Evolutionary conservation across 192 early-diverging fungal genomes (phyloP), one percentile per base, ranked within the genome.

Genomic region (Geranomyces variabilis): DNA sequence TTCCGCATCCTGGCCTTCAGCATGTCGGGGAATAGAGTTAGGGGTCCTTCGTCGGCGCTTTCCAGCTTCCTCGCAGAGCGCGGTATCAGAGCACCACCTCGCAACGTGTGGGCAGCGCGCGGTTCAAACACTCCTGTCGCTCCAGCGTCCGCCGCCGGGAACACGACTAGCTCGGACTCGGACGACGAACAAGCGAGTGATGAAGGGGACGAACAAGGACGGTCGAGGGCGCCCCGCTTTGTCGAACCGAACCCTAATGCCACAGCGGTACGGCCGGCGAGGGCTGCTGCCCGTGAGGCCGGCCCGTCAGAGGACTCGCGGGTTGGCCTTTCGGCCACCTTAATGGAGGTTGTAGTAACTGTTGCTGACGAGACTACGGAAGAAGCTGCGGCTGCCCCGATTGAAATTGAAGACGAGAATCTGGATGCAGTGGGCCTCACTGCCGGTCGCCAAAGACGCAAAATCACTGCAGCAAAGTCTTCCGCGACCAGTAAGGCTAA

Each of bases 61-160:
- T 75, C 74, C 19, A 72, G 69, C 59, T 77, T 77, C 58, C 48
- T 77, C 8, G 63, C 69, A 4, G 75, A 77, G 33, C 46, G 69
- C 1, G 75, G 75, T 1, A 77, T 77, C 36, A 14, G 46, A 14
- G 75, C 75, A 28, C 75, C 75, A 19, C 55, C 45, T 1, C 15
- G 59, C 49, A 55, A 58, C 62, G 62, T 55, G 22, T 70, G 57
- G 59, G 48, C 47, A 17, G 36, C 36, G 10, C 36, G 36, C 5
- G 36, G 36, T 7, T 7, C 36, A 3, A 41, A 41, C 10, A 41
- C 36, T 3, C 36, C 36, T 41, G 36, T 10, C 10, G 36, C 36
- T 41, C 5, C 36, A 3, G 5, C 36, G 10, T 7, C 36, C 36
- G 36, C 36, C 10, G 10, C 36, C 5, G 36, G 36, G 5, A 41